Base-by-base conservation (phyloP, 495 filamentous ascomycete genomes). In the Penicillium lagena region DNA sequence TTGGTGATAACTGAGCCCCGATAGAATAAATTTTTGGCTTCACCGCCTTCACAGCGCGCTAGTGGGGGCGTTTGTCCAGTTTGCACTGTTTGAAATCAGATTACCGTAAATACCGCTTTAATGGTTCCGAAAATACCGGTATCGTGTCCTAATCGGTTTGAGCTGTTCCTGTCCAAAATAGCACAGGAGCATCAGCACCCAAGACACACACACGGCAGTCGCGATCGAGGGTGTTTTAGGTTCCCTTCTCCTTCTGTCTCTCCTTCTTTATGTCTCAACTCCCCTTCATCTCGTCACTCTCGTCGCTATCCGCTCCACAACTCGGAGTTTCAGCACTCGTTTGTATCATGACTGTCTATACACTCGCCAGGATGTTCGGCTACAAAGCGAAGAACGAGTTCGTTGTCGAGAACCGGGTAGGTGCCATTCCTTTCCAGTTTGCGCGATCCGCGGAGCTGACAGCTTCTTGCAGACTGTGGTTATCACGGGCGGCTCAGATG, bases 401-500 rank as follows among this genome's bases (percentile, higher is more conserved):
- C 64, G 79, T 79, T 49, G 85, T 95, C 9, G 78, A 89, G 51
- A 87, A 89, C 56, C 80, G 79, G 65, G 89, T 91, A 73, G 46
- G 76, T 68, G 7, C 43, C 30, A 28, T 7, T 14, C n/a, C 8
- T 45, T 37, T 7, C 29, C 13, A 29, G 15, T 9, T 22, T 22
- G 22, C 4, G 4, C 31, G 12, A 33, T 12, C 41, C 9, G 14
- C 34, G 43, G 22, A 6, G 31, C 61, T 63, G 29, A 51, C 35
- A 39, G n/a, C 42, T 34, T 30, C 8, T 50, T 44, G 14, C 37
- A 91, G 88, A 93, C 87, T 6, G 77, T 93, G 45, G 66, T 97
- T 15, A 72, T 98, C 42, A 98, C 93, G 10, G 93, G 93, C 33
- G 91, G 82, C 42, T 97, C 94, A 1, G 86, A 95, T 59, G 93